A percentile compares a stretch with the other conserved stretches of the same genome.
phyloP scores from a whole-genome alignment of 2,329 filamentous ascomycete genomes.

The Aspergillus unguis region DNA sequence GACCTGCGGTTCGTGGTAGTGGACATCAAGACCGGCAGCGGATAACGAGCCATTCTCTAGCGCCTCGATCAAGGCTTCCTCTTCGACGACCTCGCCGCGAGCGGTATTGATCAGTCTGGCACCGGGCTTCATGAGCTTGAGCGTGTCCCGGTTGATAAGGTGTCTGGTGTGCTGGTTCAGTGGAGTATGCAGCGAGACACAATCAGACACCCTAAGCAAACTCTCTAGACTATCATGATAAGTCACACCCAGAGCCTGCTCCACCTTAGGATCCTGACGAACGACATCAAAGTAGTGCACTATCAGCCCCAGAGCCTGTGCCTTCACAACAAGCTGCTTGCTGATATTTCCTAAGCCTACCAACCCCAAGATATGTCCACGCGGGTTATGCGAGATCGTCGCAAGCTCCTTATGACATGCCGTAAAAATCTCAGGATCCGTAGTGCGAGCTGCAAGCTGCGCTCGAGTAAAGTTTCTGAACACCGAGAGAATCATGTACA shows the following conservation, averaged over 20 bases:
- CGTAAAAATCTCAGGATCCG: slow-evolving; percentile 37
- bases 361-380: slow-evolving; percentile 50
- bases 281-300: slow-evolving; percentile 53
- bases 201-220: slow-evolving; percentile 1
- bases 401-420: slow-evolving; percentile 46
- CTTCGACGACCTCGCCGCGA: slow-evolving; percentile 52
- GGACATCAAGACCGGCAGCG: slow-evolving; percentile 53
- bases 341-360: slow-evolving; percentile 52
- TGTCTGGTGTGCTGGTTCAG: slow-evolving; percentile 3
- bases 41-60: slow-evolving; percentile 47
- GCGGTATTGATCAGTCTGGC: slow-evolving; percentile 53
- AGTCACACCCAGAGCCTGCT: slow-evolving; percentile 33
- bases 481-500: slow-evolving; percentile 45
- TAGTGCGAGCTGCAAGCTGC: slow-evolving; percentile 46
- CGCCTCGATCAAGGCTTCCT: slow-evolving; percentile 48
- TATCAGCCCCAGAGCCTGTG: slow-evolving; percentile 49
- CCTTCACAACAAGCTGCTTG: slow-evolving; percentile 48
- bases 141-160: neutral
- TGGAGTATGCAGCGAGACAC: slow-evolving; percentile 3
- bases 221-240: slow-evolving; percentile 2
- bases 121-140: slow-evolving; percentile 24
- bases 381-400: slow-evolving; percentile 50
- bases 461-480: slow-evolving; percentile 53
- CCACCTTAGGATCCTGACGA: slow-evolving; percentile 29
- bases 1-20: slow-evolving; percentile 53